Evolutionary conservation across 225 moss, liverwort and hornwort species (phyloP), one percentile per base, ranked within the genome.

Genomic region (Straminergon stramineum): DNA sequence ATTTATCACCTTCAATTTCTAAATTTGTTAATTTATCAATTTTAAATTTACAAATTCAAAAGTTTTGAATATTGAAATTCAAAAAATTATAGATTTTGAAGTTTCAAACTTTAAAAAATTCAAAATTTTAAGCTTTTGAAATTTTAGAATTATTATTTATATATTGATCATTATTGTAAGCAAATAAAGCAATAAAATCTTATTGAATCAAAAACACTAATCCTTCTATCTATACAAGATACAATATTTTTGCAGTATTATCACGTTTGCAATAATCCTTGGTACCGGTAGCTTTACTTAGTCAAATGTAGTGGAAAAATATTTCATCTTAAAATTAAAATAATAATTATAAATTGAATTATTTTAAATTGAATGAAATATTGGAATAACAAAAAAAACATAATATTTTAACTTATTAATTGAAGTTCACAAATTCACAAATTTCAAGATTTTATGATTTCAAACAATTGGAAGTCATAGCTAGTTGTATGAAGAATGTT

Each of bases 301-400:
- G 21, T 76, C 8, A 52, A 52, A 13, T 76, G 52, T 11, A 34
- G 30, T 51, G 2, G 4, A 75, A 51, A 74, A 32, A 52, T 17
- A 13, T 10, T 20, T 52, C 5, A 34, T 21, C 1, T 74, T 9
- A 28, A 73, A 1, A 17, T 15, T 10, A 74, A 26, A 41, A 18
- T 18, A 10, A 17, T 43, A 28, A 28, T 45, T 2, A 13, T 6
- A 69, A 70, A 69, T 23, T n/a, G 24, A 0, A 10, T 9, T 37
- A 20, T 37, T 7, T 3, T 37, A 37, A 37, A n/a, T 68, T 39
- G 14, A 70, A 70, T 39, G 1, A 39, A 24, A 24, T 14, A 70
- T 70, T 14, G 0, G 4, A 70, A n/a, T n/a, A n/a, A n/a, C n/a
- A n/a, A n/a, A n/a, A 0, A 43, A 74, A 28, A 3, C 7, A 11